phyloP scores from a whole-genome alignment of 148 eudicot species.

The Chenopodium suecicum region DNA sequence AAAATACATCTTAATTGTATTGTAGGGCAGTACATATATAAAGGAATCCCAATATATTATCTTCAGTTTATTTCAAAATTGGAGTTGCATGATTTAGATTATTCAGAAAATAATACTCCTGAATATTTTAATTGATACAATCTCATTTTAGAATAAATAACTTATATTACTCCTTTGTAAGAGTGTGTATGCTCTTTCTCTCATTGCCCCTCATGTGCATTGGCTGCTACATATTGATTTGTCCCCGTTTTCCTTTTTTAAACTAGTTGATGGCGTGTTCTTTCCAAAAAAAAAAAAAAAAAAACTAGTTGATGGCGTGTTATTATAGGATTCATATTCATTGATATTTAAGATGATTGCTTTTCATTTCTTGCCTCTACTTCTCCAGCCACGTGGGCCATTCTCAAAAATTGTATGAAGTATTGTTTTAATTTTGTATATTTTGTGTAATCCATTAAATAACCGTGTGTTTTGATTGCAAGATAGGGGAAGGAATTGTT shows the following conservation, averaged over 20 bases:
- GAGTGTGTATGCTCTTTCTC: background rate
- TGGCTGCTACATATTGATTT: background rate
- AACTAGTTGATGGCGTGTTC: background rate
- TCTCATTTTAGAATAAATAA: background rate
- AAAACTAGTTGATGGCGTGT: background rate
- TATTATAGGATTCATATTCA: background rate
- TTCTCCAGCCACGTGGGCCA: background rate
- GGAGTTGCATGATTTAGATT: no score
- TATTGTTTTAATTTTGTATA: background rate
- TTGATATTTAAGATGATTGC: background rate
- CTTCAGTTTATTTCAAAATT: background rate
- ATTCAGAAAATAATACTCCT: no score
- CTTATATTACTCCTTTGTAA: background rate
- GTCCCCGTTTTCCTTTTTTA: background rate
- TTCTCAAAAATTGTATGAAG: background rate
- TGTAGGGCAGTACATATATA: background rate
- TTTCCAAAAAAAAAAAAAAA: no score
- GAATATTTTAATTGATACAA: background rate
- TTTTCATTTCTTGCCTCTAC: background rate
- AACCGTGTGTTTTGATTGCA: background rate
- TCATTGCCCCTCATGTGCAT: background rate
- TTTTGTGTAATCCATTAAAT: background rate
- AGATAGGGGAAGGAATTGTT: background rate
- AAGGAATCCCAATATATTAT: background rate
- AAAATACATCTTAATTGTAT: background rate